These are phyloP conservation scores for Xanthoparmelia taractica DNA, from an alignment of 495 filamentous ascomycete genomes.

Conservation along the genomic window DNA sequence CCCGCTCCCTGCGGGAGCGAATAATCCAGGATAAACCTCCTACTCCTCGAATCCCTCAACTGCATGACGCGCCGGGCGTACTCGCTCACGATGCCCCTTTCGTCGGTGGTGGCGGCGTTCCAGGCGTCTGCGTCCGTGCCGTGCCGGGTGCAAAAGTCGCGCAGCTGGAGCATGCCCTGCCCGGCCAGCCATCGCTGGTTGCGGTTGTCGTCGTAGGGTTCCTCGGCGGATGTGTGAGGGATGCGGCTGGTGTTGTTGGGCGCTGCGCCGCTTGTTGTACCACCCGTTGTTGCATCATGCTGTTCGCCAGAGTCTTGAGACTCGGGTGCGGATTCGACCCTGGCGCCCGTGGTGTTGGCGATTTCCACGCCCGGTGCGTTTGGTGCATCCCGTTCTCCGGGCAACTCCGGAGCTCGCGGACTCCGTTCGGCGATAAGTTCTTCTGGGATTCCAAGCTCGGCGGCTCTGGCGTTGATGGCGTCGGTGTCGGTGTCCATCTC, in stretches of 20 bases:
- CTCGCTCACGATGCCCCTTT: slow-evolving; percentile 18
- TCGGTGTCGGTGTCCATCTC: not conserved
- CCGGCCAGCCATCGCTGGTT: slow-evolving; percentile 26
- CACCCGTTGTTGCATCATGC: not conserved
- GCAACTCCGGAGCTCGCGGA: not conserved
- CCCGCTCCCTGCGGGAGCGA: slow-evolving; percentile 23
- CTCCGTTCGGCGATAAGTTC: not conserved
- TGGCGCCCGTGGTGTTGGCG: not conserved
- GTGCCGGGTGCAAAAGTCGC: slow-evolving; percentile 25
- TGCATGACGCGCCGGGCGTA: slow-evolving; percentile 24
- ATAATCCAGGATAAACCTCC: slow-evolving; percentile 25
- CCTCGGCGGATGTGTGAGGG: not conserved
- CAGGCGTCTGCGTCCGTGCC: slow-evolving; percentile 22
- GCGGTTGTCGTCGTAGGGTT: slow-evolving; percentile 21
- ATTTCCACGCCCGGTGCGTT: not conserved
- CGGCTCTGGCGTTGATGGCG: not conserved
- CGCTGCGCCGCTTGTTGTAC: not conserved
- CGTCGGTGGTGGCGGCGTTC: not conserved
- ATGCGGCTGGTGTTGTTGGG: not conserved
- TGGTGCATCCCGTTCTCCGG: not conserved
- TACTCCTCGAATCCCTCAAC: slow-evolving; percentile 20
- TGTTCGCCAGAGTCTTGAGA: not conserved
- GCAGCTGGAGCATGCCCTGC: slow-evolving; percentile 19
- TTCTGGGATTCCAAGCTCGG: slow-evolving; percentile 2
- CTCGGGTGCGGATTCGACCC: not conserved